Conservation (phyloP, 306 rosid genomes). For the Cucurbita maxima region DNA sequence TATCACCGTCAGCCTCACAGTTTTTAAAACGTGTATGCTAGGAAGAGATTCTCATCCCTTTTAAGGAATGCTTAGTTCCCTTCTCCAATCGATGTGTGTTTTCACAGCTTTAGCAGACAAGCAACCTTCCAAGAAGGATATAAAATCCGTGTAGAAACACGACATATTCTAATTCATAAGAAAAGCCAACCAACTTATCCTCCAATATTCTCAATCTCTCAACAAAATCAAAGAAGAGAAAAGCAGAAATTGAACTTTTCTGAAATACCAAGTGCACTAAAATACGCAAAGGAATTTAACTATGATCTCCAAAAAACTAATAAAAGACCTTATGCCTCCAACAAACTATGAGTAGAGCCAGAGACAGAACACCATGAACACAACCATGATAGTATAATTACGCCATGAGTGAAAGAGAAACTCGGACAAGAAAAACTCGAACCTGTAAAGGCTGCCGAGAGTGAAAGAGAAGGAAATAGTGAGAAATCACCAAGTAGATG, state of each 20-base stretch:
- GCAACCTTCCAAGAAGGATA: background rate
- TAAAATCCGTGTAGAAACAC: background rate
- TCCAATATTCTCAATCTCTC: background rate
- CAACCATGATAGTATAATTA: background rate
- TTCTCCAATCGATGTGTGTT: too few species aligned
- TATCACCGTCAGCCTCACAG: too few species aligned
- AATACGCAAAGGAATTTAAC: background rate
- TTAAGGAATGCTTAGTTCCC: too few species aligned
- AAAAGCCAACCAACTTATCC: background rate
- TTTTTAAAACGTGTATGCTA: too few species aligned
- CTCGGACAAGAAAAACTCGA: background rate
- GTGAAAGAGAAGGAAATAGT: background rate
- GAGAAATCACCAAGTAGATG: background rate
- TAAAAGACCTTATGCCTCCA: background rate
- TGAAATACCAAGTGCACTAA: background rate
- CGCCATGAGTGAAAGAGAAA: too few species aligned
- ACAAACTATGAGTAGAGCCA: background rate
- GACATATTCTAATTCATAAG: background rate
- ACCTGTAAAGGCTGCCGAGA: slow-evolving; percentile 28
- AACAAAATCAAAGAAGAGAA: background rate
- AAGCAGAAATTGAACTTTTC: background rate
- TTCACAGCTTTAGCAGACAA: background rate
- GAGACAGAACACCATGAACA: background rate
- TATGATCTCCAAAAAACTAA: background rate
- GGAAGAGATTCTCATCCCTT: too few species aligned